phyloP scores from a whole-genome alignment of 768 basidiomycete species.

The Lactifluus hygrophoroides region DNA sequence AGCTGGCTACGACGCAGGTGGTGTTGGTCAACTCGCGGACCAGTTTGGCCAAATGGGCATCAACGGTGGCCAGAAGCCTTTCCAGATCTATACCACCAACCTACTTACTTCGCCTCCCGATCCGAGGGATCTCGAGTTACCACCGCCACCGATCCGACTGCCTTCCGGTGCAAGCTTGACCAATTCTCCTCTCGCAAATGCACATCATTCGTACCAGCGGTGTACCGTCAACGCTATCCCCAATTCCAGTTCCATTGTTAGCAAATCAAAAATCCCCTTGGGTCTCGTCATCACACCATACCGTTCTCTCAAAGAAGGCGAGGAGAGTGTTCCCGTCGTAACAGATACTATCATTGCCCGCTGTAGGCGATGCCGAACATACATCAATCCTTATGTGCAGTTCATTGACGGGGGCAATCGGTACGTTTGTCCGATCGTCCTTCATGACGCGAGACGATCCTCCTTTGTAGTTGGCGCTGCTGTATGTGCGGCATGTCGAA shows the following conservation, averaged over 20 bases:
- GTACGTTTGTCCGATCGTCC: slow-evolving; percentile 30
- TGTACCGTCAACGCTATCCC: slow-evolving; percentile 40
- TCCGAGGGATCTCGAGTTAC: slow-evolving; percentile 68
- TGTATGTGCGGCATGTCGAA: slow-evolving; percentile 99
- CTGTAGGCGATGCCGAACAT: slow-evolving; percentile 45
- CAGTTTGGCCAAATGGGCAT: slow-evolving; percentile 90
- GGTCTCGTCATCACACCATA: slow-evolving; percentile 44
- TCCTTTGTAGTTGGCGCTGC: slow-evolving; percentile 78
- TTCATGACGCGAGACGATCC: not conserved
- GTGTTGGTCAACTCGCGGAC: slow-evolving; percentile 57
- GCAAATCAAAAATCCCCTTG: slow-evolving; percentile 43
- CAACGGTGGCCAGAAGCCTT: slow-evolving; percentile 52
- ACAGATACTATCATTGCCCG: slow-evolving; percentile 46
- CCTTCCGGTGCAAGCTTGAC: slow-evolving; percentile 80
- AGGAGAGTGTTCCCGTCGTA: slow-evolving; percentile 40
- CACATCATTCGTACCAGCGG: slow-evolving; percentile 87
- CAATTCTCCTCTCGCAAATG: slow-evolving; percentile 69
- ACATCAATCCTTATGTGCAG: slow-evolving; percentile 47
- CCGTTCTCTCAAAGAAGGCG: slow-evolving; percentile 38
- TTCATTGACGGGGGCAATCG: slow-evolving; percentile 95
- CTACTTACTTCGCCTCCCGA: slow-evolving; percentile 90
- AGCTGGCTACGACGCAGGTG: slow-evolving; percentile 32
- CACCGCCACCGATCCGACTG: slow-evolving; percentile 84
- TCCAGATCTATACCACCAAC: slow-evolving; percentile 80
- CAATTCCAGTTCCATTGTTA: slow-evolving; percentile 15